These are phyloP conservation scores for Magnusiomyces ingens DNA, from an alignment of 1,139 yeast species.

Conservation along the genomic window DNA sequence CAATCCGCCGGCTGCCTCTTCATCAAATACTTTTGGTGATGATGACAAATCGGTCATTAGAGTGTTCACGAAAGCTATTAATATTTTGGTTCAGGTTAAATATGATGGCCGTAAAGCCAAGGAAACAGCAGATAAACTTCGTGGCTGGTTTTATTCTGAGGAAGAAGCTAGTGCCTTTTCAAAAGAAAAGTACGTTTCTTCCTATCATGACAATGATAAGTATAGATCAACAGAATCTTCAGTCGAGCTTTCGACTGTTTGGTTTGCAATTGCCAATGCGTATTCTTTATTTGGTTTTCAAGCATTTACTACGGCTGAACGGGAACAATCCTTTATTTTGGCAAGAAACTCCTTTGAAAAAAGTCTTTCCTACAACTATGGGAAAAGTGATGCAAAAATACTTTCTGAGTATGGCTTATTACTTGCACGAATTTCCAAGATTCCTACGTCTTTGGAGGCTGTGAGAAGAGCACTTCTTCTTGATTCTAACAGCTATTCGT, in stretches of 20 bases:
- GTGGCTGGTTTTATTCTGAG: conserved; percentile 22
- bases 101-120: conserved; percentile 22
- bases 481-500: conserved; percentile 39
- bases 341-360: conserved; percentile 25
- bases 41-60: conserved; percentile 26
- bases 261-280: conserved; percentile 26
- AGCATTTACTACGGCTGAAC: conserved; percentile 19
- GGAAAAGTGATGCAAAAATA: conserved; percentile 16
- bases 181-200: neutral
- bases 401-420: conserved; percentile 28
- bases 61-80: conserved; percentile 23
- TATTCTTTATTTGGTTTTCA: conserved; percentile 22
- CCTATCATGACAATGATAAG: neutral
- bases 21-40: conserved; percentile 19
- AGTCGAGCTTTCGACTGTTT: conserved; percentile 18
- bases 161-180: conserved; percentile 11
- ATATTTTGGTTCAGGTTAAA: conserved; percentile 20
- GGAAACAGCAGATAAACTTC: conserved; percentile 24
- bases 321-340: conserved; percentile 17
- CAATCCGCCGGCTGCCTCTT: neutral
- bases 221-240: conserved; percentile 6
- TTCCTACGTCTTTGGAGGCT: conserved; percentile 28
- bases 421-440: conserved; percentile 25
- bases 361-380: conserved; percentile 20
- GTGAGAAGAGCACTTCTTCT: conserved; percentile 34